Conservation (phyloP, 2,329 filamentous ascomycete species). For the Grosmannia clavigera region DNA sequence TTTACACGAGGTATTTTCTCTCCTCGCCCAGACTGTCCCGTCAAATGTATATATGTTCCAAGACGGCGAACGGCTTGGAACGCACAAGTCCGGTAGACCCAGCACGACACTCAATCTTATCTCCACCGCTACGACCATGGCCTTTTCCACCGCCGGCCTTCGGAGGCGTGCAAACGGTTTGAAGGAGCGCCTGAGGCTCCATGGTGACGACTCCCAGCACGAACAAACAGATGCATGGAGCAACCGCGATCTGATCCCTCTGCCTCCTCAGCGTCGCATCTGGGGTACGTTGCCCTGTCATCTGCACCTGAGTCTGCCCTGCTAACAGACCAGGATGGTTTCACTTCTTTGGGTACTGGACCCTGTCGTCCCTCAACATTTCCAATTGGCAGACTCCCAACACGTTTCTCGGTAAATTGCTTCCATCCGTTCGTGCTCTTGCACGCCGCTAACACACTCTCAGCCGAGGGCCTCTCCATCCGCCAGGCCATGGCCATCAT, state of each 20-base stretch:
- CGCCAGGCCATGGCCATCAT: slow-evolving; percentile 35
- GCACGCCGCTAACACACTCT: neutral
- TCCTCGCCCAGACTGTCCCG: no score
- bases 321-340: slow-evolving; percentile 5
- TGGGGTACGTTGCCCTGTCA: slow-evolving; percentile 5
- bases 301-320: neutral
- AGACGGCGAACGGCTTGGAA: no score
- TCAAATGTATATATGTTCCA: no score
- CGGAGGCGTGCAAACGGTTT: neutral
- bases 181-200: neutral
- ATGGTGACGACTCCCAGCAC: slow-evolving; percentile 4
- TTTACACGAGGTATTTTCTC: no score
- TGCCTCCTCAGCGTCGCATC: slow-evolving; percentile 10
- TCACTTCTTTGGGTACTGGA: slow-evolving; percentile 9
- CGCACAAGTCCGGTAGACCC: no score
- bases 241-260: slow-evolving; percentile 12
- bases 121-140: neutral
- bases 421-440: neutral
- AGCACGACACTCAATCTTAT: neutral
- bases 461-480: slow-evolving; percentile 27
- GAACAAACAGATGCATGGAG: slow-evolving; percentile 9
- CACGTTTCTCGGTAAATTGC: slow-evolving; percentile 3
- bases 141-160: neutral
- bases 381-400: slow-evolving; percentile 10
- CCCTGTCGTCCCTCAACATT: slow-evolving; percentile 8